Conservation (phyloP, 768 basidiomycete genomes). For the Paxillus rubicundulus region DNA sequence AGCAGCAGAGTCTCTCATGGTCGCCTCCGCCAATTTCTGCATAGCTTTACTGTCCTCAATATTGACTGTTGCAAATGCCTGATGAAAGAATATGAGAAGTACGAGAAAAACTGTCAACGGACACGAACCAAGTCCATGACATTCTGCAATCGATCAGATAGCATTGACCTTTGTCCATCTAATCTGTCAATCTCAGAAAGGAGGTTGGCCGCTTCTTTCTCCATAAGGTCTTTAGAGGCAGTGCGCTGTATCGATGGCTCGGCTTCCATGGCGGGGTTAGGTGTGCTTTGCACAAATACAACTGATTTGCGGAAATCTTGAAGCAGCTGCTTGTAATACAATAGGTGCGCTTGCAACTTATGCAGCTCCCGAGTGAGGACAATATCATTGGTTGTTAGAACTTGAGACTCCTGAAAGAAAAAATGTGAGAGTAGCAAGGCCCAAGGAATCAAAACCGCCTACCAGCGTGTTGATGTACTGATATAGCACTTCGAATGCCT, state of each 20-base stretch:
- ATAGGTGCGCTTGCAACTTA: slow-evolving; percentile 54
- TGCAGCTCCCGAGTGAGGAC: slow-evolving; percentile 53
- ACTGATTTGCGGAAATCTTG: slow-evolving; percentile 52
- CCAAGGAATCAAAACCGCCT: slow-evolving; percentile 8
- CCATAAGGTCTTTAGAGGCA: slow-evolving; percentile 37
- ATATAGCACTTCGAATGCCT: slow-evolving; percentile 52
- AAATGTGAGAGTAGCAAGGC: neutral
- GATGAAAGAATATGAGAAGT: neutral
- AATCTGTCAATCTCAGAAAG: slow-evolving; percentile 49
- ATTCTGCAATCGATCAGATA: slow-evolving; percentile 34
- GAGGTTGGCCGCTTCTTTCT: slow-evolving; percentile 47
- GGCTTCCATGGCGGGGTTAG: slow-evolving; percentile 46
- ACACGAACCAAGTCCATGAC: slow-evolving; percentile 32
- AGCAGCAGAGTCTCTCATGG: slow-evolving; percentile 41
- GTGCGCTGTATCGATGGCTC: slow-evolving; percentile 3
- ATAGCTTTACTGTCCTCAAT: slow-evolving; percentile 52
- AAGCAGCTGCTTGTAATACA: slow-evolving; percentile 55
- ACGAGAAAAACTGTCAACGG: neutral
- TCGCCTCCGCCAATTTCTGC: slow-evolving; percentile 46
- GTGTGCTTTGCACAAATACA: slow-evolving; percentile 44
- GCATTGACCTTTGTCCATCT: slow-evolving; percentile 31
- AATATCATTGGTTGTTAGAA: slow-evolving; percentile 41
- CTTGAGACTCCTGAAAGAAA: slow-evolving; percentile 42
- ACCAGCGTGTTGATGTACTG: slow-evolving; percentile 50
- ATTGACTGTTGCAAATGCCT: slow-evolving; percentile 62